phyloP scores from a whole-genome alignment of 2,329 filamentous ascomycete species.

The Graphium sp. region DNA sequence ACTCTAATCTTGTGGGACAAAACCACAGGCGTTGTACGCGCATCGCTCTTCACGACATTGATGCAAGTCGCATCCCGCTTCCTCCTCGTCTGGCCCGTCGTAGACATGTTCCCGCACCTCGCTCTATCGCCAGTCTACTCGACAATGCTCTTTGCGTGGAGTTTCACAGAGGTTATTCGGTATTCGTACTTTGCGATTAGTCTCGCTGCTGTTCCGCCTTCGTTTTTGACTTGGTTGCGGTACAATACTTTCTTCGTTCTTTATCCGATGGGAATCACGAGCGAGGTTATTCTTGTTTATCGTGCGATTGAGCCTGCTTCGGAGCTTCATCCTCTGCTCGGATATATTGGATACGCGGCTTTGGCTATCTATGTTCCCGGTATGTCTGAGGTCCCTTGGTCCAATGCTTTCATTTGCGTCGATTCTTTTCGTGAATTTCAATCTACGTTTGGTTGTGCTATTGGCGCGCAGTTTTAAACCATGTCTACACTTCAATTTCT shows the following conservation, averaged over 20 bases:
- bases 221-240: constrained; percentile 58
- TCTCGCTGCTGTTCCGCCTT: constrained; percentile 45
- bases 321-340: constrained; percentile 27
- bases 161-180: constrained; percentile 76
- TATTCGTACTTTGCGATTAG: constrained; percentile 82
- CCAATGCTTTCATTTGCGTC: neutral
- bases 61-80: constrained; percentile 85
- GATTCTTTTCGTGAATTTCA: too few species aligned
- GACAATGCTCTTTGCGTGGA: constrained; percentile 76
- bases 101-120: constrained; percentile 54
- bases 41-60: constrained; percentile 66
- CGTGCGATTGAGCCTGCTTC: constrained; percentile 44
- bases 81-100: constrained; percentile 76
- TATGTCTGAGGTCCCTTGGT: constrained; percentile 20
- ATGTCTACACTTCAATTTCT: constrained; percentile 1
- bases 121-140: constrained; percentile 47
- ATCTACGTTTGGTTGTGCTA: too few species aligned
- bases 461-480: too few species aligned
- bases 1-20: neutral
- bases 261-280: constrained; percentile 81
- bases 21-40: constrained; percentile 58
- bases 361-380: constrained; percentile 67
- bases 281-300: constrained; percentile 72
- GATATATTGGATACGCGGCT: constrained; percentile 45
- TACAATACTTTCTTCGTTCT: constrained; percentile 90